phyloP scores from a whole-genome alignment of 768 basidiomycete genomes.

The Dacryopinax spathularia region DNA sequence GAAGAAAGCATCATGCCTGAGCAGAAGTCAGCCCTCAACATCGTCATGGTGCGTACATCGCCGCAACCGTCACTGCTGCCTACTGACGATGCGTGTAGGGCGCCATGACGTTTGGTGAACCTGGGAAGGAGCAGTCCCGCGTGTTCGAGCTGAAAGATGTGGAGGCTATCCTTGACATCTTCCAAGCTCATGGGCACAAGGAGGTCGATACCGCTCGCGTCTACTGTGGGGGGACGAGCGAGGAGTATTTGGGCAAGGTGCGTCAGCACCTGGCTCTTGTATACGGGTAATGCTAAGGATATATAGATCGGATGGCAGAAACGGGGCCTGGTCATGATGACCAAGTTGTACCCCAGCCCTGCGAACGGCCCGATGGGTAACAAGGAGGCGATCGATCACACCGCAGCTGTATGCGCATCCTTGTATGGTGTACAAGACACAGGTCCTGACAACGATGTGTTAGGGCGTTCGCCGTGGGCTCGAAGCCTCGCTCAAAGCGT shows the following conservation, averaged over 20 bases:
- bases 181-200: conserved; percentile 41
- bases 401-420: conserved; percentile 15
- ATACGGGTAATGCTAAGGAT: too few relatives aligned
- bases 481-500: conserved; percentile 29
- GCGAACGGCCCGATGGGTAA: conserved; percentile 11
- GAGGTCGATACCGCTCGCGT: conserved; percentile 28
- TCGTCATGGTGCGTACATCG: conserved; percentile 33
- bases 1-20: conserved; percentile 4
- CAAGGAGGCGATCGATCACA: neutral
- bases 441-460: too few relatives aligned
- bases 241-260: conserved; percentile 34
- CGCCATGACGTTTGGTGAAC: conserved; percentile 40
- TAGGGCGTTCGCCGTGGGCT: conserved; percentile 26
- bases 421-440: conserved; percentile 17
- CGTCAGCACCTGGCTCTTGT: too few relatives aligned
- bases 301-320: conserved; percentile 27
- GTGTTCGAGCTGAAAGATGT: conserved; percentile 37
- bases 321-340: conserved; percentile 42
- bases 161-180: conserved; percentile 39
- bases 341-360: conserved; percentile 38
- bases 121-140: conserved; percentile 34
- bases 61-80: neutral
- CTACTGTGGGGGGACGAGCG: conserved; percentile 22
- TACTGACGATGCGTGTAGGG: conserved; percentile 23
- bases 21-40: conserved; percentile 33